Base-by-base conservation (phyloP, 768 basidiomycete genomes). In the Naganishia vaughanmartiniae region DNA sequence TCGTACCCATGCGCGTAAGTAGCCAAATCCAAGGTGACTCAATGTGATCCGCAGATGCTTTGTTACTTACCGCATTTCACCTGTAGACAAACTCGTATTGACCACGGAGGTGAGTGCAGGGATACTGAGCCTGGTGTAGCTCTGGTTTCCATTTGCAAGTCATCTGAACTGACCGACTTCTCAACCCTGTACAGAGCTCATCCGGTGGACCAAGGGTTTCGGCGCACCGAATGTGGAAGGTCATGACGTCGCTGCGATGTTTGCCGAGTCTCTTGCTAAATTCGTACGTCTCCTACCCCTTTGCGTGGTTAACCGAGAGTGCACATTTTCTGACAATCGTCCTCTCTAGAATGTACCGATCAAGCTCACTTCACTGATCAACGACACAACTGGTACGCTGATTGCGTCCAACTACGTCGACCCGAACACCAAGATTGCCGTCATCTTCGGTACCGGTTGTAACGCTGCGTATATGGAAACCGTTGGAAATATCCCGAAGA, bases 161-260 rank as follows among this genome's bases (percentile, higher is more conserved):
- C 9, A 19, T 31, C 21, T 3, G 2, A 42, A 28, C 46, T 70
- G 58, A 67, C 1, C 30, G 63, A 53, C 19, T 33, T 33, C 26
- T 11, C 15, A 53, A 46, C 1, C 30, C 66, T 15, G 54, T 1
- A 6, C 66, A 77, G 86, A 87, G 71, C 88, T 98, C 45, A 93
- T 97, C 76, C 89, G 95, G 21, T 99, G 96, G 96, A 99, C 96
- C n/a, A 99, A 99, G 82, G 96, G 96, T 73, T 98, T 98, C 76
- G 93, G 93, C 36, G 90, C 90, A 0, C 80, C 86, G 5, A 92
- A 94, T 78, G 93, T 92, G 21, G 96, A 98, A 81, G 94, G 94
- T 21, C 84, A 86, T 67, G 92, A 99, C 76, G 93, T 95, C 15
- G 94, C 92, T 4, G 90, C 85, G 46, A 94, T 99, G 92, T 95